Percentiles rank a stretch among this genome's conserved stretches.
Evolutionary conservation across 139 green algal species (phyloP).

Genomic region (Astrephomene gubernaculifera): DNA sequence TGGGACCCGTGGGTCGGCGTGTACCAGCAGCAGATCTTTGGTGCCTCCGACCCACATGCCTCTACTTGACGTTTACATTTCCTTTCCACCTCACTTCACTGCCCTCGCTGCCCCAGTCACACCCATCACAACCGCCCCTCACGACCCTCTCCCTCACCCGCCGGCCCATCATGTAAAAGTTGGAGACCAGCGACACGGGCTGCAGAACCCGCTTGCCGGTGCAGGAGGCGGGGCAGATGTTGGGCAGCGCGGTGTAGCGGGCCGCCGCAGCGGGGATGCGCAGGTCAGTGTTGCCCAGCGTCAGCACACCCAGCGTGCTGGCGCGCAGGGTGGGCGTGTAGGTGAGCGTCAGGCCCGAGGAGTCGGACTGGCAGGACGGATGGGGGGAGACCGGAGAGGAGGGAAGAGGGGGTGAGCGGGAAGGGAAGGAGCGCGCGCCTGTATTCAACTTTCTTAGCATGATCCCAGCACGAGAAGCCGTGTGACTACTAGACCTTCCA

Average conservation of each 20-base stretch:
- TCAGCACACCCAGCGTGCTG: slow-evolving; percentile 17
- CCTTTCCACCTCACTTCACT: too few relatives aligned
- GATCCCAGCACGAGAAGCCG: too few relatives aligned
- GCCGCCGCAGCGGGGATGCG: background rate
- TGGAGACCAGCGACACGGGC: slow-evolving; percentile 33
- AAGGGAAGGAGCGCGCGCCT: background rate
- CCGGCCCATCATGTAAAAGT: slow-evolving; percentile 21
- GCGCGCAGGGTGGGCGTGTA: slow-evolving; percentile 9
- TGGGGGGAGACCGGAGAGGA: background rate
- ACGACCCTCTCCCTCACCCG: background rate
- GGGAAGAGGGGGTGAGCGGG: background rate
- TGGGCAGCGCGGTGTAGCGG: slow-evolving; percentile 7
- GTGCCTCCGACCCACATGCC: too few relatives aligned
- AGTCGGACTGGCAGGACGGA: background rate
- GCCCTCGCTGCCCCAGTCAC: too few relatives aligned
- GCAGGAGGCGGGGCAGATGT: slow-evolving; percentile 39
- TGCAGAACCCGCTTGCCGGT: background rate
- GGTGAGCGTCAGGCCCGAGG: slow-evolving; percentile 6
- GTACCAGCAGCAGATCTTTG: too few relatives aligned
- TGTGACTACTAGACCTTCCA: too few relatives aligned
- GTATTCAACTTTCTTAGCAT: too few relatives aligned
- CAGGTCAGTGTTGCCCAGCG: slow-evolving; percentile 35
- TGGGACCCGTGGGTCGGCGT: too few relatives aligned
- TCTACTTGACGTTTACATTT: too few relatives aligned
- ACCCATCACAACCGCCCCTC: too few relatives aligned